A percentile compares a stretch with the other conserved stretches of the same genome.
Evolutionary conservation across 2,329 filamentous ascomycete genomes (phyloP).

Genomic region (Alternaria gansuensis): DNA sequence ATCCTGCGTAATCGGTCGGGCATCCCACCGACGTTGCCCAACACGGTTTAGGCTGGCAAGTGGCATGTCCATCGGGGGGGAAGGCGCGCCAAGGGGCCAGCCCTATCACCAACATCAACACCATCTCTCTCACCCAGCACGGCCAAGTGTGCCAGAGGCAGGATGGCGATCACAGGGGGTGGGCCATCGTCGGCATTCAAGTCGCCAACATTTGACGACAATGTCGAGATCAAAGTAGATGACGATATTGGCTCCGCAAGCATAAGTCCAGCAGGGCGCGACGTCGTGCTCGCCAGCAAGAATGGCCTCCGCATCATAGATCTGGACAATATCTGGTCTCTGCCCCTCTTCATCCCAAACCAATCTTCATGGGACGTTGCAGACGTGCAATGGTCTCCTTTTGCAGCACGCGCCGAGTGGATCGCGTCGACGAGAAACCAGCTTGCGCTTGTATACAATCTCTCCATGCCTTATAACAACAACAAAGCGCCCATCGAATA

Average conservation of each 20-base stretch:
- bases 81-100: conserved; percentile 8
- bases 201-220: conserved; percentile 85
- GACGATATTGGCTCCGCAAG: conserved; percentile 83
- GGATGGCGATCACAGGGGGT: conserved; percentile 36
- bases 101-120: conserved; percentile 24
- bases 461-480: conserved; percentile 64
- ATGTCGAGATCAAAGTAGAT: conserved; percentile 84
- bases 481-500: conserved; percentile 85
- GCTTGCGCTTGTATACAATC: conserved; percentile 92
- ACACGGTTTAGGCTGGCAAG: conserved; percentile 6
- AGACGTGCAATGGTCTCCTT: conserved; percentile 96
- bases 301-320: conserved; percentile 92
- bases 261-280: conserved; percentile 89
- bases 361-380: conserved; percentile 93
- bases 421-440: conserved; percentile 94
- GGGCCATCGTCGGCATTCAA: conserved; percentile 70
- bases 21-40: conserved; percentile 1
- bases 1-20: conserved; percentile 17
- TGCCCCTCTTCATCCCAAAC: conserved; percentile 84
- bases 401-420: conserved; percentile 89
- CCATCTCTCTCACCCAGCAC: neutral
- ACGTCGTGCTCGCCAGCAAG: conserved; percentile 85
- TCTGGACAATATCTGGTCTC: conserved; percentile 86
- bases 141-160: conserved; percentile 15
- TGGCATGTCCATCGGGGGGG: conserved; percentile 11